A percentile compares a stretch with the other conserved stretches of the same genome.
Evolutionary conservation across 129 eudicot genomes (phyloP).

Genomic region (Flaveria trinervia): DNA sequence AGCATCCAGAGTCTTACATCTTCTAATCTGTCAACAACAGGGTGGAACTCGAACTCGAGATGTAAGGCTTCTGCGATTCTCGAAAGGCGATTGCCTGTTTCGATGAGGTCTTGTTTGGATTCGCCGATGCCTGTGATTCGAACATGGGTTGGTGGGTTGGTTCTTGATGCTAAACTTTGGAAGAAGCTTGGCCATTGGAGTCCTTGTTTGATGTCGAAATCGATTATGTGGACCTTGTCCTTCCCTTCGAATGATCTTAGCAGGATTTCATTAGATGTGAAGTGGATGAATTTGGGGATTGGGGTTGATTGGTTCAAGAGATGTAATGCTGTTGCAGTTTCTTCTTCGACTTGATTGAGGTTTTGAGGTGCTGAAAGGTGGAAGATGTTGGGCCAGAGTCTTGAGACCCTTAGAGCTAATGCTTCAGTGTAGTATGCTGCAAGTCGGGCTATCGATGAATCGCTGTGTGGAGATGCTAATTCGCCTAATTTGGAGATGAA

Average conservation of each 20-base stretch:
- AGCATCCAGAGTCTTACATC: conserved; percentile 98
- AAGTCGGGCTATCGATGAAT: conserved; percentile 61
- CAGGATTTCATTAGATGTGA: conserved; percentile 84
- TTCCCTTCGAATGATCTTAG: conserved; percentile 75
- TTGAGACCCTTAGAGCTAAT: conserved; percentile 58
- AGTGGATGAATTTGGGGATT: conserved; percentile 77
- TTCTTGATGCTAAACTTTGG: conserved; percentile 72
- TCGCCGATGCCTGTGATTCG: conserved; percentile 85
- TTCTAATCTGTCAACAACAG: conserved; percentile 81
- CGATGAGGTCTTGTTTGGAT: conserved; percentile 79
- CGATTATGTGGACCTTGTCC: conserved; percentile 76
- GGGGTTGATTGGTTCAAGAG: conserved; percentile 80
- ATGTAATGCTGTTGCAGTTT: conserved; percentile 51
- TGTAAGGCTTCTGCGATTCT: conserved; percentile 62
- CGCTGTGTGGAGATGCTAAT: conserved; percentile 72
- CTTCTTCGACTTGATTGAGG: conserved; percentile 59
- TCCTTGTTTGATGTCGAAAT: conserved; percentile 91
- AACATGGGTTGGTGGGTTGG: conserved; percentile 74
- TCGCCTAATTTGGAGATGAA: conserved; percentile 69
- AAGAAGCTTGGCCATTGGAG: conserved; percentile 89
- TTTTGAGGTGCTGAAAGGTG: conserved; percentile 54
- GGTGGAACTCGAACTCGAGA: conserved; percentile 75
- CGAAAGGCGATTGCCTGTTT: conserved; percentile 71
- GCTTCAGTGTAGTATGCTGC: conserved; percentile 85
- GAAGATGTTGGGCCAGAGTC: conserved; percentile 73